Percentiles rank a stretch among this genome's conserved stretches.
These are phyloP conservation scores for Didymella segeticola DNA, from an alignment of 2,329 filamentous ascomycete species.

Conservation along the genomic window DNA sequence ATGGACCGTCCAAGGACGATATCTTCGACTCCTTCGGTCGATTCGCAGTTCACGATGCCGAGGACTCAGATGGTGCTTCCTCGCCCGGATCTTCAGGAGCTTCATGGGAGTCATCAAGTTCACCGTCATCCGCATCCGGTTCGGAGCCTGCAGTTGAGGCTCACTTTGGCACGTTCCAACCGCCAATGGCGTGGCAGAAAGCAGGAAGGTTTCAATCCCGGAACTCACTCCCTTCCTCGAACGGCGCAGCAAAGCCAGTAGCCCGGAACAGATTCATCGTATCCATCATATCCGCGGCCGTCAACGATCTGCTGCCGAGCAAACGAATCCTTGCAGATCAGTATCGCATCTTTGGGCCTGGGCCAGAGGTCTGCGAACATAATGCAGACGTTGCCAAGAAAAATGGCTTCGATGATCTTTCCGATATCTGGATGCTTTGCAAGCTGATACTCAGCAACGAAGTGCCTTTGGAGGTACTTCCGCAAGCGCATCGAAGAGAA, in stretches of 20 bases:
- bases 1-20: constrained; percentile 50
- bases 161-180: constrained; percentile 54
- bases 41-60: constrained; percentile 27
- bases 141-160: constrained; percentile 50
- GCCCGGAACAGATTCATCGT: constrained; percentile 70
- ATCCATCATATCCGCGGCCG: constrained; percentile 67
- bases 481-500: constrained; percentile 61
- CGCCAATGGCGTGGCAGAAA: constrained; percentile 61
- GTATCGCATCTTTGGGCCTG: constrained; percentile 85
- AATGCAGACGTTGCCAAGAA: constrained; percentile 81
- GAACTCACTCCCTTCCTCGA: constrained; percentile 50
- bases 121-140: constrained; percentile 46
- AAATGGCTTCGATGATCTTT: constrained; percentile 73
- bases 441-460: constrained; percentile 78
- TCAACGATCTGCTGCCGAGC: constrained; percentile 76
- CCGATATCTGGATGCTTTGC: constrained; percentile 83
- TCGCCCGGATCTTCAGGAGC: constrained; percentile 38
- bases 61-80: constrained; percentile 33
- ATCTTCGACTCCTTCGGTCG: constrained; percentile 71
- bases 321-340: constrained; percentile 77
- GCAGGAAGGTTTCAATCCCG: constrained; percentile 62
- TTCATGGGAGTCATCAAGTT: constrained; percentile 48
- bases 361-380: constrained; percentile 79
- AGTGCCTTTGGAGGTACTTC: constrained; percentile 72
- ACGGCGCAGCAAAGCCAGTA: constrained; percentile 36